These are phyloP conservation scores for Candida ortonii DNA, from an alignment of 805 yeast genomes.

Conservation along the genomic window DNA sequence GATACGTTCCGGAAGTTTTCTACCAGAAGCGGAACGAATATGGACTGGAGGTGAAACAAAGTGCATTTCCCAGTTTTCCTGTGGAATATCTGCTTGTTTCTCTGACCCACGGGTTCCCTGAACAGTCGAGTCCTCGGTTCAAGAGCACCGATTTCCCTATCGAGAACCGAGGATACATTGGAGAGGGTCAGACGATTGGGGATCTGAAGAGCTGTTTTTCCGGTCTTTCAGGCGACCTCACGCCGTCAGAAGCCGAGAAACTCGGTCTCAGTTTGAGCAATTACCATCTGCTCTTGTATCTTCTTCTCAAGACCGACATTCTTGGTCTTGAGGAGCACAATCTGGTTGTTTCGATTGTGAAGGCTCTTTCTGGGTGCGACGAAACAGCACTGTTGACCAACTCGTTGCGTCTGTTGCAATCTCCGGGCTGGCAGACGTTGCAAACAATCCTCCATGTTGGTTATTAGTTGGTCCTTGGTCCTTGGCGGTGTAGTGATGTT, in stretches of 20 bases:
- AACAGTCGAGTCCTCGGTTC: constrained; percentile 53
- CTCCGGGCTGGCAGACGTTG: constrained; percentile 83
- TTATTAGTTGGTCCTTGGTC: constrained; percentile 5
- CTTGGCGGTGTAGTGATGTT: constrained; percentile 11
- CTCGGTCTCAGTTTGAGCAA: constrained; percentile 43
- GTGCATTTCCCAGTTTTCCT: constrained; percentile 90
- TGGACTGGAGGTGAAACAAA: constrained; percentile 78
- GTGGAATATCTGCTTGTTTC: constrained; percentile 87
- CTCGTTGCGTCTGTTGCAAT: constrained; percentile 47
- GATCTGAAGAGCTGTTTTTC: constrained; percentile 50
- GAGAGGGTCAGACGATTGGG: constrained; percentile 65
- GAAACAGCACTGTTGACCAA: constrained; percentile 28
- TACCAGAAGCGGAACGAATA: constrained; percentile 85
- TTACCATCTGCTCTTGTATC: constrained; percentile 70
- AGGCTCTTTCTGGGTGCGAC: constrained; percentile 38
- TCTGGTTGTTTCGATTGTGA: constrained; percentile 48
- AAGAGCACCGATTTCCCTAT: constrained; percentile 56
- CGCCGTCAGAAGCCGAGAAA: too few relatives aligned
- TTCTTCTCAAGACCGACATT: constrained; percentile 51
- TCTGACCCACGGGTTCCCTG: constrained; percentile 90
- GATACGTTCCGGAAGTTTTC: constrained; percentile 94
- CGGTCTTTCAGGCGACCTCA: too few relatives aligned
- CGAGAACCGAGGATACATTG: constrained; percentile 75
- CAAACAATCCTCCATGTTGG: constrained; percentile 43
- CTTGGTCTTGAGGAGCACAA: constrained; percentile 54